A percentile compares a stretch with the other conserved stretches of the same genome.
Conservation (phyloP, 192 early-diverging fungal species). For the Rhizoclosmatium sp. region DNA sequence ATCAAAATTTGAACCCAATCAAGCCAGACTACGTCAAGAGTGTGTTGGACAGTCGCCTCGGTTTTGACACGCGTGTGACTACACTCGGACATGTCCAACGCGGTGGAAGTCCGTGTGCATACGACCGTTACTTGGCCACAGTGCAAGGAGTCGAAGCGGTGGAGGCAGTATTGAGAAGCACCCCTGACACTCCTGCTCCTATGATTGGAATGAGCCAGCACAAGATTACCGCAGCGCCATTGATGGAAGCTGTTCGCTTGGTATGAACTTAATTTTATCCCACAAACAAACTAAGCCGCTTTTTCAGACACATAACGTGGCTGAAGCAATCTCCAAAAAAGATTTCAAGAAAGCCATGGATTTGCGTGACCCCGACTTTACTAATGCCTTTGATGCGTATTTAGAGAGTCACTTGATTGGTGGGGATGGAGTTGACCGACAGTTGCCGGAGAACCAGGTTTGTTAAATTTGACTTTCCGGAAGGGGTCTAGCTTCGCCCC, state of each 20-base stretch:
- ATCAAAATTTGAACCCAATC: conserved; percentile 86
- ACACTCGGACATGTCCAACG: conserved; percentile 96
- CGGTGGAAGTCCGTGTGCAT: conserved; percentile 88
- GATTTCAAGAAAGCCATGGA: conserved; percentile 90
- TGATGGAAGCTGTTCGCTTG: conserved; percentile 93
- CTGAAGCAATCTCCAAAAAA: conserved; percentile 79
- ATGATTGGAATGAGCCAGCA: conserved; percentile 95
- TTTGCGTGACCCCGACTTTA: conserved; percentile 87
- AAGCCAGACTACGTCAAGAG: conserved; percentile 85
- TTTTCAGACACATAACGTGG: conserved; percentile 81
- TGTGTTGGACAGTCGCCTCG: conserved; percentile 77
- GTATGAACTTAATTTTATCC: conserved; percentile 48
- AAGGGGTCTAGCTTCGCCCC: too few relatives aligned
- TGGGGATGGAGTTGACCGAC: conserved; percentile 41
- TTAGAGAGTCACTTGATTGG: conserved; percentile 45
- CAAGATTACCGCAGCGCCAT: conserved; percentile 81
- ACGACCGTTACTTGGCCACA: conserved; percentile 92
- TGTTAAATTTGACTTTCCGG: background rate
- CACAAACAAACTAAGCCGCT: background rate
- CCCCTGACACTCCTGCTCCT: conserved; percentile 85
- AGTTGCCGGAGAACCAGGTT: conserved; percentile 68
- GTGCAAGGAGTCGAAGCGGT: conserved; percentile 95
- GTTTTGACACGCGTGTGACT: conserved; percentile 93
- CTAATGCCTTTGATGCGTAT: conserved; percentile 58
- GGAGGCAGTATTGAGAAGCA: conserved; percentile 88